Evolutionary conservation across 139 green algal species (phyloP).

Genomic region (Pleodorina starrii): DNA sequence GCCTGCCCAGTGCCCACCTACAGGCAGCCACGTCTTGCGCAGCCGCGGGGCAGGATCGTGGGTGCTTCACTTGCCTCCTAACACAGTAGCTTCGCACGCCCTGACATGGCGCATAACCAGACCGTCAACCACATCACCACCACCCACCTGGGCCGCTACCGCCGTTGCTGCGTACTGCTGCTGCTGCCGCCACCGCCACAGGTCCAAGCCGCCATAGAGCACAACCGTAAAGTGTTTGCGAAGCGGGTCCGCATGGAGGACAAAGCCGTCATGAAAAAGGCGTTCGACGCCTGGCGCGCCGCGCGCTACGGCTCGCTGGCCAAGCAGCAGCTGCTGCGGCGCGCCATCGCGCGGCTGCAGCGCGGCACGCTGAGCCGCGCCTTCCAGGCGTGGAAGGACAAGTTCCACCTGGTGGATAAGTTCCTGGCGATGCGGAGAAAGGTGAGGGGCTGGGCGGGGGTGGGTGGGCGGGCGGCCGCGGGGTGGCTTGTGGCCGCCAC

Average conservation of each 20-base stretch:
- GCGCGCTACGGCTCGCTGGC: constrained; percentile 51
- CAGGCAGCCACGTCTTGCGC: no score
- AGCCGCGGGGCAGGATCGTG: no score
- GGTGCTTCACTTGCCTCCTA: no score
- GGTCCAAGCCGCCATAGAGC: constrained; percentile 84
- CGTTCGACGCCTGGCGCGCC: constrained; percentile 68
- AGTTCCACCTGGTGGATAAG: constrained; percentile 72
- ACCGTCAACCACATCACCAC: no score
- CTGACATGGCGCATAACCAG: no score
- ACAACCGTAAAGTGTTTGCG: constrained; percentile 85
- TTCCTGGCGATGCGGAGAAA: constrained; percentile 72
- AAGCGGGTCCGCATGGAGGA: constrained; percentile 69
- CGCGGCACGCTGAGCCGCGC: constrained; percentile 62
- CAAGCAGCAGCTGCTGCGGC: constrained; percentile 72
- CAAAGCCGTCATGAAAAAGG: constrained; percentile 55
- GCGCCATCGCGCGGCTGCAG: constrained; percentile 60
- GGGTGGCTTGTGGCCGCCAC: no score
- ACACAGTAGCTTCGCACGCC: no score
- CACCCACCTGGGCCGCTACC: no score
- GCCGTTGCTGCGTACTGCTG: no score
- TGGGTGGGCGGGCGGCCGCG: no score
- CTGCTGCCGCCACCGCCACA: no score
- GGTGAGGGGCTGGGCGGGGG: constrained; percentile 51
- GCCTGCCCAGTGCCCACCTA: no score
- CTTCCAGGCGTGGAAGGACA: constrained; percentile 82